Percentiles rank a stretch among this genome's conserved stretches.
Evolutionary conservation across 176 grass and related monocot genomes (phyloP).

Genomic region (Tuctoria greenei): DNA sequence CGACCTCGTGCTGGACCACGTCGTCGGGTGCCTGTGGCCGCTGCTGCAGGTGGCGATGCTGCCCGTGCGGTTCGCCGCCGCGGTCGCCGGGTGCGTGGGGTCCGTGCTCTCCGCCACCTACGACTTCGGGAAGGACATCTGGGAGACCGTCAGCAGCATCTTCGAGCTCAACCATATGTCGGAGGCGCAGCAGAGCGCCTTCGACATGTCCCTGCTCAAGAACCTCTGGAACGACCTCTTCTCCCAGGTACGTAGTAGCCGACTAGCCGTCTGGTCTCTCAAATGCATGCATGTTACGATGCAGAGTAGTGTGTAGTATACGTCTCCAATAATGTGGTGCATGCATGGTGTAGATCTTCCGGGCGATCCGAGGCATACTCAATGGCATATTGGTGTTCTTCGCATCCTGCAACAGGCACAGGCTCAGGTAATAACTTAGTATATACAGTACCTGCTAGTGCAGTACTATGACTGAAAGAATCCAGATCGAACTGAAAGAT

Average conservation of each 20-base stretch:
- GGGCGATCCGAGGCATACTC: constrained; percentile 70
- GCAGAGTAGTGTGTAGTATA: too few relatives aligned
- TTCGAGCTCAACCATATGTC: constrained; percentile 66
- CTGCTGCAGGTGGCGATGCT: constrained; percentile 40
- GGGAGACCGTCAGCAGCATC: constrained; percentile 69
- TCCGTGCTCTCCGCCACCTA: constrained; percentile 47
- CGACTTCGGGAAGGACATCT: constrained; percentile 57
- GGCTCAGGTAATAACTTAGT: constrained; percentile 48
- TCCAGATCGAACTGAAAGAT: neutral
- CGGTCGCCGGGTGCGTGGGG: constrained; percentile 42
- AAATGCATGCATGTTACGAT: too few relatives aligned
- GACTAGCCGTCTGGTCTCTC: too few relatives aligned
- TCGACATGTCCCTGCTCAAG: constrained; percentile 61
- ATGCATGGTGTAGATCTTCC: constrained; percentile 48
- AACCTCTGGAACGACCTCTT: constrained; percentile 88
- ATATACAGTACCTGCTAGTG: too few relatives aligned
- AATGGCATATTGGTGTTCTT: constrained; percentile 68
- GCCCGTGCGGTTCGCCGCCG: constrained; percentile 24
- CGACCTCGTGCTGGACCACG: constrained; percentile 37
- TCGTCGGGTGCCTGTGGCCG: constrained; percentile 32
- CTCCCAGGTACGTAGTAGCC: constrained; percentile 76
- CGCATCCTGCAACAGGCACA: constrained; percentile 70
- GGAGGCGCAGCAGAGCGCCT: constrained; percentile 51
- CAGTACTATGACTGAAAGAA: neutral
- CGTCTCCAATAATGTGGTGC: too few relatives aligned